A percentile compares a stretch with the other conserved stretches of the same genome.
These are phyloP conservation scores for Fraxinus cuspidata DNA, from an alignment of 257 asterid genomes.

Conservation along the genomic window DNA sequence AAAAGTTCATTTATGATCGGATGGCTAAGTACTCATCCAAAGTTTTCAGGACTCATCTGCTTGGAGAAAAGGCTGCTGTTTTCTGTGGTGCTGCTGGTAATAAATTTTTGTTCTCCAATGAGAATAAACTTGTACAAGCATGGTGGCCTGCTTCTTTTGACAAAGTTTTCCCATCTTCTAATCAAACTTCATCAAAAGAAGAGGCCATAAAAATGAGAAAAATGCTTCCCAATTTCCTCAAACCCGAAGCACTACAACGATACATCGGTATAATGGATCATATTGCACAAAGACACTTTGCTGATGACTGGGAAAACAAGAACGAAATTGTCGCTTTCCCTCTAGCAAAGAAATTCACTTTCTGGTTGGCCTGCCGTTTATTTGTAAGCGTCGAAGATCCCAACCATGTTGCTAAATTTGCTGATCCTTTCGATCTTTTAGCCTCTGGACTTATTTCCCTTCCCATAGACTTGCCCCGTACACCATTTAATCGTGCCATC, in stretches of 20 bases:
- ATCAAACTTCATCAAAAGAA: constrained; percentile 44
- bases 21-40: constrained; percentile 43
- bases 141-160: constrained; percentile 61
- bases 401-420: constrained; percentile 34
- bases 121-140: constrained; percentile 57
- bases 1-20: constrained; percentile 48
- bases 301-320: constrained; percentile 49
- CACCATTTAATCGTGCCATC: constrained; percentile 46
- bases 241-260: constrained; percentile 58
- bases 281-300: constrained; percentile 44
- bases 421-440: constrained; percentile 45
- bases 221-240: constrained; percentile 58
- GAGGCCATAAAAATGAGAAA: constrained; percentile 52
- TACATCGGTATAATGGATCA: constrained; percentile 64
- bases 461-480: constrained; percentile 60
- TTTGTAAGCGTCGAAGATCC: constrained; percentile 56
- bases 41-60: constrained; percentile 51
- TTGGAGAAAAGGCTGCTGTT: constrained; percentile 48
- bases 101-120: constrained; percentile 59
- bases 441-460: constrained; percentile 50
- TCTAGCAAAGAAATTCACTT: constrained; percentile 51
- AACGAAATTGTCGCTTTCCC: constrained; percentile 40
- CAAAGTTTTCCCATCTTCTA: constrained; percentile 49
- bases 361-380: constrained; percentile 53
- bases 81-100: constrained; percentile 55